These are phyloP conservation scores for Gloeopeniophorella convolvens DNA, from an alignment of 768 basidiomycete genomes.

Conservation along the genomic window DNA sequence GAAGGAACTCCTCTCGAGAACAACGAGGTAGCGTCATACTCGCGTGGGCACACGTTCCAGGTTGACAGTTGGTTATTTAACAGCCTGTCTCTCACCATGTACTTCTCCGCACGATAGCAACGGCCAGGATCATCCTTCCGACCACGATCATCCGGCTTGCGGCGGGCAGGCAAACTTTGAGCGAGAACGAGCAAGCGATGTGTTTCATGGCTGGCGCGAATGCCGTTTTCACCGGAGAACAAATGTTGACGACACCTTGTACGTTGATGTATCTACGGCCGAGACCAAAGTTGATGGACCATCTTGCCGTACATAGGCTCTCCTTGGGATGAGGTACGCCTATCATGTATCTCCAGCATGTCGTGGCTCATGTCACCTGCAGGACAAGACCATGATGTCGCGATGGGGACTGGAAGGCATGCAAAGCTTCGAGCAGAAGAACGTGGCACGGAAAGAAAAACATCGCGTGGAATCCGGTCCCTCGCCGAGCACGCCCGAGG, in stretches of 20 bases:
- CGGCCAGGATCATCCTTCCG: slow-evolving; percentile 88
- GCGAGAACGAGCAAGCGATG: slow-evolving; percentile 92
- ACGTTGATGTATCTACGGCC: slow-evolving; percentile 28
- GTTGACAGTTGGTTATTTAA: background rate
- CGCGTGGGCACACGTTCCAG: no score
- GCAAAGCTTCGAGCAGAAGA: slow-evolving; percentile 76
- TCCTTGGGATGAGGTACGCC: slow-evolving; percentile 83
- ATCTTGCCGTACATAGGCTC: slow-evolving; percentile 46
- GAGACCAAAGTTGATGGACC: slow-evolving; percentile 3
- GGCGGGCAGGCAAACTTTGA: slow-evolving; percentile 84
- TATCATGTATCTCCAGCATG: background rate
- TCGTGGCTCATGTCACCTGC: slow-evolving; percentile 3
- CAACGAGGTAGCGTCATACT: no score
- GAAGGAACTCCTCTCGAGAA: slow-evolving; percentile 87
- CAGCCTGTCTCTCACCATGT: slow-evolving; percentile 79
- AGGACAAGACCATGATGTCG: slow-evolving; percentile 91
- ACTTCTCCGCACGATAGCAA: slow-evolving; percentile 90
- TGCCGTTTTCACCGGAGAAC: slow-evolving; percentile 96
- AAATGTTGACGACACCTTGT: slow-evolving; percentile 97
- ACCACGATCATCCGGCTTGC: slow-evolving; percentile 92
- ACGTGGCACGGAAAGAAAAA: slow-evolving; percentile 50
- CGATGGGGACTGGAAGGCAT: slow-evolving; percentile 92
- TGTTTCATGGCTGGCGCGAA: slow-evolving; percentile 99
- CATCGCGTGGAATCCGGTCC: slow-evolving; percentile 12
- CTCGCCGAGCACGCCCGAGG: background rate